Conservation (phyloP, 1,139 yeast genomes). For the Debaryomyces subglobosus region DNA sequence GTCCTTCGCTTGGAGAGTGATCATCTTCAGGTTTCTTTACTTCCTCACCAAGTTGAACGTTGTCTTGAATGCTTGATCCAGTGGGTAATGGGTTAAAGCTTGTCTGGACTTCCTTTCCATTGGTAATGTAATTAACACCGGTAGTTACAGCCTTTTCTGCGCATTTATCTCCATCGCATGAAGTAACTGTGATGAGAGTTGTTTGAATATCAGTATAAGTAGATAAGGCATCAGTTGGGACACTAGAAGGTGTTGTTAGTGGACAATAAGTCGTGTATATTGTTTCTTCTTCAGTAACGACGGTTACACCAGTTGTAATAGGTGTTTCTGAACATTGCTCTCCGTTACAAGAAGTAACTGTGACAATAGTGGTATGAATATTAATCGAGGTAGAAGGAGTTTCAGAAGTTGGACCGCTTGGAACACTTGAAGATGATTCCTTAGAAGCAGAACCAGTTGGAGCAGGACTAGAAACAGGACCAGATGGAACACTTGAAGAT, state of each 20-base stretch:
- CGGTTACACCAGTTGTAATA: slow-evolving; percentile 31
- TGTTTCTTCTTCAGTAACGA: slow-evolving; percentile 29
- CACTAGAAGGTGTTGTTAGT: slow-evolving; percentile 11
- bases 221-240: background rate
- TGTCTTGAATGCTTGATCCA: background rate
- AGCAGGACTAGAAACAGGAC: too few species aligned
- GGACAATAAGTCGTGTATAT: slow-evolving; percentile 40
- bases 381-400: too few species aligned
- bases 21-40: background rate
- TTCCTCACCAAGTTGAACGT: background rate
- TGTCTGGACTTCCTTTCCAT: background rate
- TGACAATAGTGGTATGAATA: slow-evolving; percentile 30
- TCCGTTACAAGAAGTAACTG: slow-evolving; percentile 52
- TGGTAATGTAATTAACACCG: slow-evolving; percentile 21
- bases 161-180: slow-evolving; percentile 43
- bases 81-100: background rate
- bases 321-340: slow-evolving; percentile 34
- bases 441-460: too few species aligned
- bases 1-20: background rate
- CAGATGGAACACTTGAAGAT: too few species aligned
- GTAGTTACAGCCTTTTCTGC: slow-evolving; percentile 32
- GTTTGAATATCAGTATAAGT: slow-evolving; percentile 32
- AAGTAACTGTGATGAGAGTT: slow-evolving; percentile 49
- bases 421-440: background rate
- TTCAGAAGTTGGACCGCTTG: background rate